Conservation (phyloP, 371 early-diverging fungal species). For the Nematocida sp. region DNA sequence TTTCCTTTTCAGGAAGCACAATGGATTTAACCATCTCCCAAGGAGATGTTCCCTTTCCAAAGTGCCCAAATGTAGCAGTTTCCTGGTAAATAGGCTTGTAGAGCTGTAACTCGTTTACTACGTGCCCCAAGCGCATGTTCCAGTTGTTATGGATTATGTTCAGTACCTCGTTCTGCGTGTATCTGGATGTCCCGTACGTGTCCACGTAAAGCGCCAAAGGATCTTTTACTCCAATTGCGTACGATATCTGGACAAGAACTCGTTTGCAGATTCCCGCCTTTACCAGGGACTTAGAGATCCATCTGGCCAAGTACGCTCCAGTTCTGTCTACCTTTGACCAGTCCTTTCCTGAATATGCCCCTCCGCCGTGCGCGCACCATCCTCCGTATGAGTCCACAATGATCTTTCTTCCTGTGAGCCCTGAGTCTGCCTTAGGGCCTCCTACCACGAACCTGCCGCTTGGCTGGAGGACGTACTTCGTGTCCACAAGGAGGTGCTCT, state of each 20-base stretch:
- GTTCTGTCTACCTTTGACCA: conserved; percentile 99
- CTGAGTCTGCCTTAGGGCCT: conserved; percentile 98
- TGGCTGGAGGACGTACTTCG: conserved; percentile 91
- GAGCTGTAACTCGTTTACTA: conserved; percentile 88
- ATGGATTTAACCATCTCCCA: conserved; percentile 70
- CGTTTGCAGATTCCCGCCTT: conserved; percentile 84
- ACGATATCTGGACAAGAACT: conserved; percentile 87
- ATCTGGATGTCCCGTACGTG: conserved; percentile 84
- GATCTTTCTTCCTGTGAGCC: conserved; percentile 97
- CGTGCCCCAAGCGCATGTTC: conserved; percentile 90
- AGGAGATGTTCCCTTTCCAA: conserved; percentile 86
- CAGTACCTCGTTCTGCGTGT: conserved; percentile 80
- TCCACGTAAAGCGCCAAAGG: conserved; percentile 92
- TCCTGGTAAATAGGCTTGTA: conserved; percentile 91
- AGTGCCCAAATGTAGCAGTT: conserved; percentile 95
- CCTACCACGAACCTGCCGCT: conserved; percentile 96
- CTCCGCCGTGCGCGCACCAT: conserved; percentile 98
- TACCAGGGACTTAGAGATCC: conserved; percentile 89
- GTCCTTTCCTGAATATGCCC: conserved; percentile 98
- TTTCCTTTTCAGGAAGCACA: conserved; percentile 15
- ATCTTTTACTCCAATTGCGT: conserved; percentile 96
- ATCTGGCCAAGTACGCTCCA: conserved; percentile 95
- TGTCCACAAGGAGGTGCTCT: conserved; percentile 78
- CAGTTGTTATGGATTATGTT: conserved; percentile 88
- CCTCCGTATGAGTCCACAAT: conserved; percentile 87